Evolutionary conservation across 495 filamentous ascomycete species (phyloP).

Genomic region (Penicillium samsonianum): DNA sequence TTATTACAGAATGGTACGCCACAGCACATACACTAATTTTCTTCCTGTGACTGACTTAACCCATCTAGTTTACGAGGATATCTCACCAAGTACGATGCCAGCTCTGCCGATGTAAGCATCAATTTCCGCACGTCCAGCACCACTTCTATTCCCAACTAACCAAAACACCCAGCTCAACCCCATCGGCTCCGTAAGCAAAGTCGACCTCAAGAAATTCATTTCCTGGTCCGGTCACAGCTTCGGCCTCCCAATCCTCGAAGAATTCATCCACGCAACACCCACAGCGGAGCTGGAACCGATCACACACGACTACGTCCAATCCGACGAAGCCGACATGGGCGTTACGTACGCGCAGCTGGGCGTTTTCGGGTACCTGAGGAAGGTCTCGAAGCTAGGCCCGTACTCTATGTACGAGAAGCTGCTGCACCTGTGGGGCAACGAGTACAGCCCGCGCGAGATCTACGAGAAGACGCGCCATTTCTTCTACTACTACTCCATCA

Average conservation of each 20-base stretch:
- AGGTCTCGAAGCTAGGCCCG: slow-evolving; percentile 71
- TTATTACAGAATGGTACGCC: slow-evolving; percentile 38
- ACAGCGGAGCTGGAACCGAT: slow-evolving; percentile 87
- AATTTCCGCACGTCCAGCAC: not conserved
- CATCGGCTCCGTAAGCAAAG: slow-evolving; percentile 71
- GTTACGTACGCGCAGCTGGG: slow-evolving; percentile 57
- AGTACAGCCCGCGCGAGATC: slow-evolving; percentile 45
- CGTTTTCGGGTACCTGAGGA: slow-evolving; percentile 65
- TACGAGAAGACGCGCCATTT: slow-evolving; percentile 61
- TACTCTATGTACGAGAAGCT: slow-evolving; percentile 70
- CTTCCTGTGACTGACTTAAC: slow-evolving; percentile 6
- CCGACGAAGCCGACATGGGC: slow-evolving; percentile 77
- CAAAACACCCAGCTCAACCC: slow-evolving; percentile 54
- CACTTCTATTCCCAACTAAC: slow-evolving; percentile 10
- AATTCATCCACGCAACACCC: slow-evolving; percentile 73
- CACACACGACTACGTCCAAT: slow-evolving; percentile 52
- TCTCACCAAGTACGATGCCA: slow-evolving; percentile 70
- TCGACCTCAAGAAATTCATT: slow-evolving; percentile 79
- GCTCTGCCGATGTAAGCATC: slow-evolving; percentile 52
- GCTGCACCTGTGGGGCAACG: slow-evolving; percentile 67
- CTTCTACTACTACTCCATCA: slow-evolving; percentile 44
- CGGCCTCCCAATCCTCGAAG: slow-evolving; percentile 67
- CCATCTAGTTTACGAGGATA: slow-evolving; percentile 60
- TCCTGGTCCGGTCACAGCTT: slow-evolving; percentile 63
- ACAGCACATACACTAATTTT: not conserved